Base-by-base conservation (phyloP, 495 filamentous ascomycete species). In the Podospora pseudocomata region DNA sequence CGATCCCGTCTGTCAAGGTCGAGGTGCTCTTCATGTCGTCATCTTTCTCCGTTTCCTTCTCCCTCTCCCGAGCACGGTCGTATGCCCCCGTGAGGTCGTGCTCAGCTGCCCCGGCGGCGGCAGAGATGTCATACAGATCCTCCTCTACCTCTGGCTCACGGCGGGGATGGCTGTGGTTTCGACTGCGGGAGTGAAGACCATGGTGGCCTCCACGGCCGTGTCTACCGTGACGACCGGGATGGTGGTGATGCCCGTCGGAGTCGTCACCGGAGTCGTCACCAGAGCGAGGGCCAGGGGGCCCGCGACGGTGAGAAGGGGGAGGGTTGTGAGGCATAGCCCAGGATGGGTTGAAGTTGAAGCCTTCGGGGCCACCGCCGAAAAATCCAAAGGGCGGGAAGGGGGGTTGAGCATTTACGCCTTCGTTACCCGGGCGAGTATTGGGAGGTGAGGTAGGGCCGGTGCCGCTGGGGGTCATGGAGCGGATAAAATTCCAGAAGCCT, bases 51-150 rank as follows among this genome's bases (percentile, higher is more conserved):
- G 15, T 4, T 9, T 18, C 16, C 54, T 56, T 58, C 23, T 62
- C 28, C 68, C 63, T 23, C 63, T n/a, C 28, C 27, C 34, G 5
- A 39, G 39, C 39, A 49, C 39, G 39, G 20, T 20, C 26, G 28
- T 6, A 39, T 3, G 28, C 44, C 63, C 58, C 66, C 9, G 64
- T 7, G 13, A 72, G 66, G 9, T 73, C 70, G 15, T 59, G 60
- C 61, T 75, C 72, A 34, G 66, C 68, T n/a, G 59, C 68, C 9
- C 56, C 60, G 13, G 71, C 70, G 4, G 68, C 64, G 11, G 61
- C 32, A 32, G 65, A 68, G 39, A 75, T 64, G 56, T 71, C 70
- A 54, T 66, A 57, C 16, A 72, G 44, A 32, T 75, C 70, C 27
- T 72, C 71, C 11, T 71, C 71, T 5, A 54, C 53, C 56, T 66